Evolutionary conservation across 192 early-diverging fungal species (phyloP).

Genomic region (Lunasporangiospora selenospora): DNA sequence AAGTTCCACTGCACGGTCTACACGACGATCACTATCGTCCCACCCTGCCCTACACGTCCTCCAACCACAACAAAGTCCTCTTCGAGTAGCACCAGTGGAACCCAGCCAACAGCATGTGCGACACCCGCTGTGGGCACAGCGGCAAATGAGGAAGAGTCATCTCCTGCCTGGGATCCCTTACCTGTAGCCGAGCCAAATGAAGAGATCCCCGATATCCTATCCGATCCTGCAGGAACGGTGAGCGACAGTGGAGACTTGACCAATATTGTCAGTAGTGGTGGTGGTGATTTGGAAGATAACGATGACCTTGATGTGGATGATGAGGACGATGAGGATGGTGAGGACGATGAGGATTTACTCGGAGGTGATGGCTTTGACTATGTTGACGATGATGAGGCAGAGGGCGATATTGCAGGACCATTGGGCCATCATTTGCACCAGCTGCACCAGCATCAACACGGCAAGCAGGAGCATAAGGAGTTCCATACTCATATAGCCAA

Average conservation of each 20-base stretch:
- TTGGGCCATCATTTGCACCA: not conserved
- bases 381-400: not conserved
- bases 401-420: not conserved
- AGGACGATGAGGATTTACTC: not conserved
- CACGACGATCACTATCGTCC: slow-evolving; percentile 11
- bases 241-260: too few relatives aligned
- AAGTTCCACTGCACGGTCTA: slow-evolving; percentile 3
- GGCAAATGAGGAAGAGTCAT: too few relatives aligned
- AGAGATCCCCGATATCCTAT: too few relatives aligned
- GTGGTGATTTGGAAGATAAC: not conserved
- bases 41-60: not conserved
- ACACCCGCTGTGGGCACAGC: too few relatives aligned
- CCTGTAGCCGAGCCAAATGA: too few relatives aligned
- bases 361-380: not conserved
- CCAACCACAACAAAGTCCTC: not conserved
- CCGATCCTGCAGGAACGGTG: too few relatives aligned
- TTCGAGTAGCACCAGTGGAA: not conserved
- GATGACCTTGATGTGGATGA: not conserved
- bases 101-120: not conserved
- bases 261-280: not conserved
- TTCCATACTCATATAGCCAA: not conserved
- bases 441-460: not conserved
- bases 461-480: not conserved
- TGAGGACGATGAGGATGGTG: not conserved
- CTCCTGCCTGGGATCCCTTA: too few relatives aligned